phyloP scores from a whole-genome alignment of 345 rosid genomes.

The Dipteronia sinensis region DNA sequence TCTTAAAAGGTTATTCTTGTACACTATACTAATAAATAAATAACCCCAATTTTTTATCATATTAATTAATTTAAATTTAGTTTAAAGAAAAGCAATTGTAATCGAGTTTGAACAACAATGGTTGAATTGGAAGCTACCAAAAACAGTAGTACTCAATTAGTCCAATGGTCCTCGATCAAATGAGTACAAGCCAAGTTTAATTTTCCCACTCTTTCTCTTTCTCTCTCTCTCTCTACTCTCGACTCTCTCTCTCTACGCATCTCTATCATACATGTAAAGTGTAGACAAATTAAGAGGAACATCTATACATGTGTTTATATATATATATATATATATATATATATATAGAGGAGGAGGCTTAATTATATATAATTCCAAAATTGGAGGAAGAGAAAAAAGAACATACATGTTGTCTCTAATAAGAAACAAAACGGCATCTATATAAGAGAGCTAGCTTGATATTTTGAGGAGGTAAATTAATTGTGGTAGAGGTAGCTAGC shows the following conservation, averaged over 20 bases:
- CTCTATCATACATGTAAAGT: conserved; percentile 8
- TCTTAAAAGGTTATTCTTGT: background rate
- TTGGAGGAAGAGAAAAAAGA: background rate
- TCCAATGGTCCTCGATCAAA: conserved; percentile 37
- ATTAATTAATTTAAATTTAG: background rate
- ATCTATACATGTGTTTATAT: conserved; percentile 3
- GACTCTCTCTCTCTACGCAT: background rate
- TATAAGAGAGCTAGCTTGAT: background rate
- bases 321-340: background rate
- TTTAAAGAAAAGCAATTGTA: conserved; percentile 3
- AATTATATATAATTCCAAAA: background rate
- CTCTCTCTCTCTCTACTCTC: too few species aligned
- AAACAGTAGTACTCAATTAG: conserved; percentile 24
- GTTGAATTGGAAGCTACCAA: conserved; percentile 25
- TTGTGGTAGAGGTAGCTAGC: background rate
- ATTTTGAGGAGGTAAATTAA: background rate
- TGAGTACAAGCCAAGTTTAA: conserved; percentile 30
- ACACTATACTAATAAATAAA: background rate
- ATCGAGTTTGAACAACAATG: conserved; percentile 20
- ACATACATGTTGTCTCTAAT: background rate
- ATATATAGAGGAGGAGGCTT: conserved; percentile 1
- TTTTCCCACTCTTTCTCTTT: conserved; percentile 8
- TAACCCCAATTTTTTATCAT: background rate
- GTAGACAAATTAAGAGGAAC: background rate
- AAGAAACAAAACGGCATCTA: background rate